Conservation (phyloP, 768 basidiomycete species). For the Auricularia auricula-judae region DNA sequence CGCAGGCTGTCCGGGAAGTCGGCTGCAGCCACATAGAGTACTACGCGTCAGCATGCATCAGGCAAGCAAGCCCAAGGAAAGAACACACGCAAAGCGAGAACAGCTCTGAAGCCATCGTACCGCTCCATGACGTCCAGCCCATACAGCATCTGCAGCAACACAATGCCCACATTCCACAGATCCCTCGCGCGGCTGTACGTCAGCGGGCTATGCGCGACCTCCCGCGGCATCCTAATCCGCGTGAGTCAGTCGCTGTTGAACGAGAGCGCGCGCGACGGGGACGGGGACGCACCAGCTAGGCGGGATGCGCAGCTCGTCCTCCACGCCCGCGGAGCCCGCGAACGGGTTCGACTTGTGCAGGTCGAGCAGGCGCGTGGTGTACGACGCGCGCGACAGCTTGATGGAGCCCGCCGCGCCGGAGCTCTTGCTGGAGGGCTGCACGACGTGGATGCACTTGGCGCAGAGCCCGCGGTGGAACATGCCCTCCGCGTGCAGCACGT, state of each 20-base stretch:
- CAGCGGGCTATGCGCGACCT: constrained; percentile 69
- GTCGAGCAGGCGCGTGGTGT: constrained; percentile 62
- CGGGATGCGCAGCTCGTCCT: constrained; percentile 22
- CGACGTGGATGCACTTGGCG: neutral
- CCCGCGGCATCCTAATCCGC: constrained; percentile 53
- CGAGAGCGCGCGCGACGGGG: too few species aligned
- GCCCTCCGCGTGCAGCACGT: constrained; percentile 51
- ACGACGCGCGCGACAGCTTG: constrained; percentile 66
- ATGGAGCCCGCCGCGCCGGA: constrained; percentile 31
- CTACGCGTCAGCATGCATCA: constrained; percentile 17
- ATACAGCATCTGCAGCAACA: constrained; percentile 77
- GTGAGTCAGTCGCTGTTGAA: neutral
- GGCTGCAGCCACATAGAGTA: constrained; percentile 28
- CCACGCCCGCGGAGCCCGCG: constrained; percentile 21
- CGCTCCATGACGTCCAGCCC: constrained; percentile 41
- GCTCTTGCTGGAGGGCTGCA: neutral
- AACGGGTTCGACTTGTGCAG: constrained; percentile 81
- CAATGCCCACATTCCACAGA: constrained; percentile 70
- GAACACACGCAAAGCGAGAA: constrained; percentile 45
- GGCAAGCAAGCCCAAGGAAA: neutral
- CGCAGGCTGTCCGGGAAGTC: neutral
- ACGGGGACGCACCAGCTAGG: constrained; percentile 30
- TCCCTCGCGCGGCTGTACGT: constrained; percentile 69
- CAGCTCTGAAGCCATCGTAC: constrained; percentile 19
- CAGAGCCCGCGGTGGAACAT: constrained; percentile 58